phyloP scores from a whole-genome alignment of 1,139 yeast species.

The Suhomyces atakaporum region DNA sequence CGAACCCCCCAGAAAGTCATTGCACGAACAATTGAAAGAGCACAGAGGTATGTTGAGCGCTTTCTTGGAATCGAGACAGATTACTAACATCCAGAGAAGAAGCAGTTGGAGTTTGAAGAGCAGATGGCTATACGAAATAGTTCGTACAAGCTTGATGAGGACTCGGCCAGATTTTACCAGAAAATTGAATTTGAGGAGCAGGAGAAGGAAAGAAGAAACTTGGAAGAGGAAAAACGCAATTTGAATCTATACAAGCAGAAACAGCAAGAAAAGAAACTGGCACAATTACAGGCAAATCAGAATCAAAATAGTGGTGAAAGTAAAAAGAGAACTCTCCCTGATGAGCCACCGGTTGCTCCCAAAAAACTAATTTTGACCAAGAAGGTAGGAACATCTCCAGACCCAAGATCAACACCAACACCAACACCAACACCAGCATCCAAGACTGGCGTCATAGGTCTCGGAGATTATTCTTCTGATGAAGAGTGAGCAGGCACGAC shows the following conservation, averaged over 20 bases:
- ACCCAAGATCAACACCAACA: too few species aligned
- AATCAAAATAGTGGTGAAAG: not conserved
- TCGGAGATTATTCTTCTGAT: constrained; percentile 7
- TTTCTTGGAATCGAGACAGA: too few species aligned
- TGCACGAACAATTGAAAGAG: constrained; percentile 19
- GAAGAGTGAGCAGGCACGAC: constrained; percentile 6
- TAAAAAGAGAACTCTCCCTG: constrained; percentile 4
- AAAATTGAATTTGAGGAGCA: constrained; percentile 21
- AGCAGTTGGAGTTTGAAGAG: constrained; percentile 19
- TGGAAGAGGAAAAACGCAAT: constrained; percentile 5
- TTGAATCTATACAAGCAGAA: constrained; percentile 3
- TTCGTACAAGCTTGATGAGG: constrained; percentile 19
- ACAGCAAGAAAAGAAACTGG: not conserved
- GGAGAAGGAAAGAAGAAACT: constrained; percentile 11
- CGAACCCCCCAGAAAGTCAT: constrained; percentile 14
- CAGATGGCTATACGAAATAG: constrained; percentile 18
- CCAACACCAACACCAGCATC: too few species aligned
- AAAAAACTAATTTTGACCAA: constrained; percentile 3
- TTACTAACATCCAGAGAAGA: constrained; percentile 18
- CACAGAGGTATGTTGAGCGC: constrained; percentile 21
- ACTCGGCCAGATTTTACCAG: constrained; percentile 25
- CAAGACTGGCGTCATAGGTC: constrained; percentile 1
- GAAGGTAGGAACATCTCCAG: constrained; percentile 1
- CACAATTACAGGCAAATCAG: not conserved
- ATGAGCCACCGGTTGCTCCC: not conserved